Conservation (phyloP, 768 basidiomycete species). For the Boletus barrowsii region DNA sequence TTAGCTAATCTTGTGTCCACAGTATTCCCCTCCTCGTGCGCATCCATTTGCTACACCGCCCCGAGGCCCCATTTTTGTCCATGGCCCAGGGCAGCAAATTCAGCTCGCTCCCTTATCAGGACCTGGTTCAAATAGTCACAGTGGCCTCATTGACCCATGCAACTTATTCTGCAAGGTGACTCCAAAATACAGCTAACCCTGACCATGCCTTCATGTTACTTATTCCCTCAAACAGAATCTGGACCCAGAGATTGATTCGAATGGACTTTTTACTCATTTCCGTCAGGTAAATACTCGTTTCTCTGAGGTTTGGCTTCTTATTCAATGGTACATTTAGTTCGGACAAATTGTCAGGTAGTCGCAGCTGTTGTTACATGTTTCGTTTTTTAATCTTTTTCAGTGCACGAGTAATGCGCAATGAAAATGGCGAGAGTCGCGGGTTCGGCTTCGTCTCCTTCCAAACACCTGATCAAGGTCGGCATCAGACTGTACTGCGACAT, state of each 20-base stretch:
- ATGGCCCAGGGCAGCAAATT: constrained; percentile 89
- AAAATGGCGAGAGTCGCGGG: constrained; percentile 74
- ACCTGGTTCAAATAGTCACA: constrained; percentile 79
- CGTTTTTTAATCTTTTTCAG: constrained; percentile 34
- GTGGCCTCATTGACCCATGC: constrained; percentile 87
- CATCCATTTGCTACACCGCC: constrained; percentile 44
- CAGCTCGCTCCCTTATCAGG: constrained; percentile 73
- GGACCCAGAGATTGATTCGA: constrained; percentile 81
- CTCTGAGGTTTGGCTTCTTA: constrained; percentile 13
- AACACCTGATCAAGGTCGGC: constrained; percentile 73
- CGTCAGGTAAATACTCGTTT: constrained; percentile 48
- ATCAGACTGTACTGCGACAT: neutral
- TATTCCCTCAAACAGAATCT: constrained; percentile 56
- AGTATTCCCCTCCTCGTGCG: constrained; percentile 71
- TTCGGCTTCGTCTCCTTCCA: constrained; percentile 92
- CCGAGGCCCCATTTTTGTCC: constrained; percentile 54
- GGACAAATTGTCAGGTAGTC: constrained; percentile 84
- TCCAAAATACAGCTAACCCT: constrained; percentile 6
- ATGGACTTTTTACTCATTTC: constrained; percentile 80
- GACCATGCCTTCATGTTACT: constrained; percentile 1
- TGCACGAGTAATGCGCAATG: constrained; percentile 91
- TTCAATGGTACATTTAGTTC: constrained; percentile 45
- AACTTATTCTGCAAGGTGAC: constrained; percentile 84
- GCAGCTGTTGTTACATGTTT: neutral
- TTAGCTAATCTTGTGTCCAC: constrained; percentile 1